Evolutionary conservation across 1,284 basidiomycete genomes (phyloP).

Genomic region (Puccinia polysora): DNA sequence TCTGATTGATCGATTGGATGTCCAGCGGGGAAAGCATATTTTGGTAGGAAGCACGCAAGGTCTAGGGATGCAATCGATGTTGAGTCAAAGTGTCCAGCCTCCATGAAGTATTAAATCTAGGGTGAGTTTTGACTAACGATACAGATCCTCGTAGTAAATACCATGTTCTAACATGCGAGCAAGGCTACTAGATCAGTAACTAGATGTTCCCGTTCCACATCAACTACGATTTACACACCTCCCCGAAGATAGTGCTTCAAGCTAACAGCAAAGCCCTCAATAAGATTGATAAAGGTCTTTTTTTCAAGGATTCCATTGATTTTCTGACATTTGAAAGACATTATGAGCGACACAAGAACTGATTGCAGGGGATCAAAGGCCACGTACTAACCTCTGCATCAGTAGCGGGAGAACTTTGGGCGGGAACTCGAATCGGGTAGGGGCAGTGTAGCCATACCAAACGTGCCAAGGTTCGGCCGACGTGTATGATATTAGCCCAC

Average conservation of each 20-base stretch:
- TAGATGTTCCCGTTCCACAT: too few species aligned
- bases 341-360: not conserved
- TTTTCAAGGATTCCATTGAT: slow-evolving; percentile 22
- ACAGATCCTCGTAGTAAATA: slow-evolving; percentile 36
- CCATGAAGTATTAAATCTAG: too few species aligned
- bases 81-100: too few species aligned
- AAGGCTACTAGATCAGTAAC: not conserved
- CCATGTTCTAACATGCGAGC: slow-evolving; percentile 11
- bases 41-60: slow-evolving; percentile 32
- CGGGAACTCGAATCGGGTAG: not conserved
- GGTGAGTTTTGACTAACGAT: not conserved
- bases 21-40: slow-evolving; percentile 18
- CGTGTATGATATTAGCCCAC: slow-evolving; percentile 31
- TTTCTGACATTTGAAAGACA: not conserved
- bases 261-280: slow-evolving; percentile 38
- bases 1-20: slow-evolving; percentile 23
- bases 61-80: not conserved
- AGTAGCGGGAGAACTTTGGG: not conserved
- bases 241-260: slow-evolving; percentile 33
- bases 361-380: not conserved
- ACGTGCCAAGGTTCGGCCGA: slow-evolving; percentile 7
- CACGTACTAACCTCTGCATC: slow-evolving; percentile 6
- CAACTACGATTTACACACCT: too few species aligned
- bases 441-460: slow-evolving; percentile 31
- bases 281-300: slow-evolving; percentile 31